A percentile compares a stretch with the other conserved stretches of the same genome.
These are phyloP conservation scores for Fusarium mexicanum DNA, from an alignment of 2,329 filamentous ascomycete species.

Conservation along the genomic window DNA sequence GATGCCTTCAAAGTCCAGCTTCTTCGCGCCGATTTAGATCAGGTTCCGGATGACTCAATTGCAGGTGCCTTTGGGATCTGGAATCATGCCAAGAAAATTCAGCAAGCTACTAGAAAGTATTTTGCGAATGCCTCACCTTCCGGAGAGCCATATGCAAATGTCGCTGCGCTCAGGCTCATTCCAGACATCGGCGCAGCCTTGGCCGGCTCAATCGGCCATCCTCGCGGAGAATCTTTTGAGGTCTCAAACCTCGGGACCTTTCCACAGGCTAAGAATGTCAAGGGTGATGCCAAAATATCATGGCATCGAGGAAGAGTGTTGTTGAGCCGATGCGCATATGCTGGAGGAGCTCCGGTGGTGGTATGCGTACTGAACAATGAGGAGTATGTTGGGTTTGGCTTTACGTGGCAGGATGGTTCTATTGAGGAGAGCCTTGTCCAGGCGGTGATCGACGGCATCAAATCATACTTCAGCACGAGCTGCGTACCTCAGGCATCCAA, in stretches of 20 bases:
- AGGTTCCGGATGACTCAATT: background rate
- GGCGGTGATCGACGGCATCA: background rate
- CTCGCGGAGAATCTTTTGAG: conserved; percentile 5
- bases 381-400: background rate
- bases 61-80: background rate
- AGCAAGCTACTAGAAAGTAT: background rate
- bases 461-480: background rate
- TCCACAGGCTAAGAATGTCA: background rate
- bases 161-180: background rate
- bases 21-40: background rate
- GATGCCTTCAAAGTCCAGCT: conserved; percentile 1
- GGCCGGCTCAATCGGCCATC: background rate
- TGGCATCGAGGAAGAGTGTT: background rate
- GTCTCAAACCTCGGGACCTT: background rate
- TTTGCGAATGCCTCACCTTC: background rate
- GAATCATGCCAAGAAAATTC: background rate
- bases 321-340: conserved; percentile 3
- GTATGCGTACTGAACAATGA: background rate
- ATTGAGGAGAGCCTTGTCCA: background rate
- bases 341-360: background rate
- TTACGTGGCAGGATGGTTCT: background rate
- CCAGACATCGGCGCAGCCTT: background rate
- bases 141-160: background rate
- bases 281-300: background rate
- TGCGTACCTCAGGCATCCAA: too few relatives aligned